These are phyloP conservation scores for Hypoxylon rubiginosum DNA, from an alignment of 2,329 filamentous ascomycete genomes.

Conservation along the genomic window DNA sequence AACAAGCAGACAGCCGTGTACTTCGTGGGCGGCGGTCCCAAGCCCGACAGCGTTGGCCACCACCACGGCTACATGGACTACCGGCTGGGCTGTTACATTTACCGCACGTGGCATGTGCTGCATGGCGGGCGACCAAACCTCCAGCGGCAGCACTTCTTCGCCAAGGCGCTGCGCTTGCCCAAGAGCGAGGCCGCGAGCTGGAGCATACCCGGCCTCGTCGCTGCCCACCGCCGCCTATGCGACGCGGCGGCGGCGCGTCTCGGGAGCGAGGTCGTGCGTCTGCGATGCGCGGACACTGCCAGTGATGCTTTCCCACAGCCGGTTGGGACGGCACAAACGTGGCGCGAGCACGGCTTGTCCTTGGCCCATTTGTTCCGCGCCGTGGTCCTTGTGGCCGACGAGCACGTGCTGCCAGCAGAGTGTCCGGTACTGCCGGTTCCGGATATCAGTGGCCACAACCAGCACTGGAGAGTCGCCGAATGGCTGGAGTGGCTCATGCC, in stretches of 20 bases:
- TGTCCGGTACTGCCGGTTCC: slow-evolving; percentile 22
- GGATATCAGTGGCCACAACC: slow-evolving; percentile 9
- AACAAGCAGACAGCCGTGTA: slow-evolving; percentile 37
- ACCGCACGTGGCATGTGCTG: slow-evolving; percentile 26
- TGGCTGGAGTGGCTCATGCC: slow-evolving; percentile 33
- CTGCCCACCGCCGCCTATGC: slow-evolving; percentile 28
- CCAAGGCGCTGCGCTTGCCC: slow-evolving; percentile 23
- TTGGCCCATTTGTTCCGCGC: slow-evolving; percentile 23
- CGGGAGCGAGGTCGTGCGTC: no score
- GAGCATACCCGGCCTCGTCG: no score
- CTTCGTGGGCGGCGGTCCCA: slow-evolving; percentile 32
- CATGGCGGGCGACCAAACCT: slow-evolving; percentile 28
- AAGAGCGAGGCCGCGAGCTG: no score
- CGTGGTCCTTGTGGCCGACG: slow-evolving; percentile 26
- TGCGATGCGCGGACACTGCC: no score
- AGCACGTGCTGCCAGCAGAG: slow-evolving; percentile 21
- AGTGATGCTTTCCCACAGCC: no score
- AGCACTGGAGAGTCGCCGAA: slow-evolving; percentile 10
- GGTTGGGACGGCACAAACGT: no score
- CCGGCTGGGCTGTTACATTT: slow-evolving; percentile 27
- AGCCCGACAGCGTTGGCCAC: slow-evolving; percentile 14
- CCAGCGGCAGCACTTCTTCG: slow-evolving; percentile 27
- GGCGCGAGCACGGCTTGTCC: slow-evolving; percentile 25
- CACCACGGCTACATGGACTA: slow-evolving; percentile 22
- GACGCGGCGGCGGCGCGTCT: no score